Conservation (phyloP, 495 filamentous ascomycete species). For the Penicillium verhagenii region DNA sequence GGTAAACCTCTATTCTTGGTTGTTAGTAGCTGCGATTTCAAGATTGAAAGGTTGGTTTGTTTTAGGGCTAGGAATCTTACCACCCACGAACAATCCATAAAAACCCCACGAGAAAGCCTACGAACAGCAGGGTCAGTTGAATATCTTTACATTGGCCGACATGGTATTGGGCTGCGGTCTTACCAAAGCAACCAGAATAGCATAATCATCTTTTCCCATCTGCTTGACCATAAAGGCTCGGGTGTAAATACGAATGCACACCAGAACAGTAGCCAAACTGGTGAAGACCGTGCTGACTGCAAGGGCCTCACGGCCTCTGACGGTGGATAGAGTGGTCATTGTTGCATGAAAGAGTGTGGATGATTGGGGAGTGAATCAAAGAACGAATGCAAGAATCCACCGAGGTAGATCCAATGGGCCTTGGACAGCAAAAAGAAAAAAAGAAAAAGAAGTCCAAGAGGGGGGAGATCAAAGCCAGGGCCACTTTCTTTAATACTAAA, state of each 20-base stretch:
- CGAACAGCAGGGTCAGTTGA: not conserved
- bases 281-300: slow-evolving; percentile 34
- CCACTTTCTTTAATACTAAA: slow-evolving; percentile 12
- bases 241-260: slow-evolving; percentile 43
- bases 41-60: no score
- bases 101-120: slow-evolving; percentile 39
- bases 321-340: slow-evolving; percentile 32
- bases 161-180: not conserved
- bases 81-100: slow-evolving; percentile 34
- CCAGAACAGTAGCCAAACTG: slow-evolving; percentile 28
- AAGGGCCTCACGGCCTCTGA: slow-evolving; percentile 31
- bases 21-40: slow-evolving; percentile 8
- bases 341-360: slow-evolving; percentile 11
- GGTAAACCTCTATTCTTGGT: slow-evolving; percentile 27
- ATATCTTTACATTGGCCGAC: not conserved
- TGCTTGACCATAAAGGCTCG: slow-evolving; percentile 57
- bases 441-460: not conserved
- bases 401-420: not conserved
- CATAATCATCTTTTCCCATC: slow-evolving; percentile 55
- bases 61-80: slow-evolving; percentile 15
- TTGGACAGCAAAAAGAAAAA: not conserved
- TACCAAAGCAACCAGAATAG: slow-evolving; percentile 31
- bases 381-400: not conserved
- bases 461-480: slow-evolving; percentile 6
- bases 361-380: no score